These are phyloP conservation scores for Metarhizium anisopliae DNA, from an alignment of 2,329 filamentous ascomycete genomes.

Conservation along the genomic window DNA sequence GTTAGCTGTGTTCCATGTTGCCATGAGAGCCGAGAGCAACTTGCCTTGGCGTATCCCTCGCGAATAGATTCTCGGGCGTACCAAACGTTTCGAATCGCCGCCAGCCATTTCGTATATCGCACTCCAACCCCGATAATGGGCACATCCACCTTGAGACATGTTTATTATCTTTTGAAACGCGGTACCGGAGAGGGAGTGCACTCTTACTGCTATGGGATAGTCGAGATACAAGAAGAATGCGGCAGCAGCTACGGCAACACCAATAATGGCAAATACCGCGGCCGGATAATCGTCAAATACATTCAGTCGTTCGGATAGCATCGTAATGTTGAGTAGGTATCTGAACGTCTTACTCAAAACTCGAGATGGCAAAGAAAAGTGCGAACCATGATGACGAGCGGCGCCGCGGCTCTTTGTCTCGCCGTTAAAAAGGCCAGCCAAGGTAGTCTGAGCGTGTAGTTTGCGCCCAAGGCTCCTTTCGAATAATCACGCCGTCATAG, in stretches of 20 bases:
- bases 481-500: background rate
- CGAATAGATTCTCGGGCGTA: conserved; percentile 6
- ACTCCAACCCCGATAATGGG: conserved; percentile 6
- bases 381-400: background rate
- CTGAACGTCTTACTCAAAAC: background rate
- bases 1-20: background rate
- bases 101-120: conserved; percentile 9
- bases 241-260: conserved; percentile 1
- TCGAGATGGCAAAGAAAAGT: background rate
- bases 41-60: conserved; percentile 8
- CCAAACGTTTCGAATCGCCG: conserved; percentile 8
- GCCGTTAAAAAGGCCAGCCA: background rate
- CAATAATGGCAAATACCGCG: background rate
- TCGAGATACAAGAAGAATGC: conserved; percentile 2
- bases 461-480: background rate
- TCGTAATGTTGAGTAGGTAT: background rate
- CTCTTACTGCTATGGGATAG: conserved; percentile 5
- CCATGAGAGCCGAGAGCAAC: background rate
- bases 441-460: background rate
- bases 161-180: background rate
- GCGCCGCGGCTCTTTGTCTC: background rate
- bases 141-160: conserved; percentile 7
- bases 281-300: background rate
- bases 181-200: background rate
- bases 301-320: background rate